Conservation (phyloP, 2,329 filamentous ascomycete genomes). For the Xylariales sp. region DNA sequence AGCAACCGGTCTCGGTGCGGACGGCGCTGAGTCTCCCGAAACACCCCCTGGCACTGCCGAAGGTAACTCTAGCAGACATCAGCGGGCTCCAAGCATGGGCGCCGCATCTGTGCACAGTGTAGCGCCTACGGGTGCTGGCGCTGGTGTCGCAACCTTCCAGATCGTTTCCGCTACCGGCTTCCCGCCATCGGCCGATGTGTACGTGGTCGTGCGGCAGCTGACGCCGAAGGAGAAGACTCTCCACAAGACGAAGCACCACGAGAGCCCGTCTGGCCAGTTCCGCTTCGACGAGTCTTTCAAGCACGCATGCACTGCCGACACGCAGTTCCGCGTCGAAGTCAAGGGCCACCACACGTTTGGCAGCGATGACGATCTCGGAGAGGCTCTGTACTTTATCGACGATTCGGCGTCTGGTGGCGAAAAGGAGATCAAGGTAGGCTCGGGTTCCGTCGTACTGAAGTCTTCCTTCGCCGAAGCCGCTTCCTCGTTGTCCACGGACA, state of each 20-base stretch:
- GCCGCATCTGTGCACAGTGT: slow-evolving; percentile 65
- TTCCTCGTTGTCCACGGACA: slow-evolving; percentile 21
- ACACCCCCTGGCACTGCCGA: slow-evolving; percentile 30
- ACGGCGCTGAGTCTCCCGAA: slow-evolving; percentile 22
- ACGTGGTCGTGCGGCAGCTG: slow-evolving; percentile 66
- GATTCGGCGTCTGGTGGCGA: slow-evolving; percentile 68
- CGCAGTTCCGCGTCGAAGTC: slow-evolving; percentile 80
- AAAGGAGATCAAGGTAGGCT: slow-evolving; percentile 71
- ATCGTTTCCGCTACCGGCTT: slow-evolving; percentile 76
- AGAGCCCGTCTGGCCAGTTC: slow-evolving; percentile 61
- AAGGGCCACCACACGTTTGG: slow-evolving; percentile 84
- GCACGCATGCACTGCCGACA: slow-evolving; percentile 71
- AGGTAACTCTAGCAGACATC: slow-evolving; percentile 30
- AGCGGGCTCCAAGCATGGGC: slow-evolving; percentile 54
- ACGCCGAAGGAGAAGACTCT: slow-evolving; percentile 70
- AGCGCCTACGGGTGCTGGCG: slow-evolving; percentile 54
- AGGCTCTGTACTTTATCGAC: slow-evolving; percentile 86
- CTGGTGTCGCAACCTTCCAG: slow-evolving; percentile 75
- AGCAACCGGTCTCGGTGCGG: slow-evolving; percentile 31
- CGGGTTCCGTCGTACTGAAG: slow-evolving; percentile 66
- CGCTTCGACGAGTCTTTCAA: slow-evolving; percentile 78
- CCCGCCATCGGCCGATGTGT: slow-evolving; percentile 72
- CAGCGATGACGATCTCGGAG: slow-evolving; percentile 78
- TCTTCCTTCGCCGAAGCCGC: slow-evolving; percentile 61
- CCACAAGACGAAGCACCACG: slow-evolving; percentile 89